A percentile compares a stretch with the other conserved stretches of the same genome.
Conservation (phyloP, 1,284 basidiomycete species). For the Psilocybe mexicana region DNA sequence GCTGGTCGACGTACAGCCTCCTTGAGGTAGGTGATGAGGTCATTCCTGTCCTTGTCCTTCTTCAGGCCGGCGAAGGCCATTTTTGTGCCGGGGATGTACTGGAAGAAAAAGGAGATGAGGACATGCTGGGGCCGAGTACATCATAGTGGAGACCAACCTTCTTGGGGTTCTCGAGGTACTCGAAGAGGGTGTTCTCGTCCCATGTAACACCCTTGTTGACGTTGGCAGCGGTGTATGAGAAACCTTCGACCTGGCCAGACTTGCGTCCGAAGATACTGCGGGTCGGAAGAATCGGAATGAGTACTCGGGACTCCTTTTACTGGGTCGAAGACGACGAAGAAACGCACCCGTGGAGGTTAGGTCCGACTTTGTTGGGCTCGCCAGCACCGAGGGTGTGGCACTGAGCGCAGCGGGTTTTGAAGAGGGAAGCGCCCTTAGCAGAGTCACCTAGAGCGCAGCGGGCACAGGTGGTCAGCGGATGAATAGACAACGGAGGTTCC, state of each 20-base stretch:
- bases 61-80: slow-evolving; percentile 98
- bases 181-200: slow-evolving; percentile 86
- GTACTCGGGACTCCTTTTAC: background rate
- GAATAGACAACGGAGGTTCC: background rate
- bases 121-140: background rate
- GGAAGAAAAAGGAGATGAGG: background rate
- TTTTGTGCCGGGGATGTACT: slow-evolving; percentile 96
- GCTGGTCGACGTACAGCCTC: slow-evolving; percentile 50
- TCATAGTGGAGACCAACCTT: slow-evolving; percentile 55
- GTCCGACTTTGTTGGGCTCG: slow-evolving; percentile 74
- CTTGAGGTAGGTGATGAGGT: slow-evolving; percentile 82
- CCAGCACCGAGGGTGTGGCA: slow-evolving; percentile 92
- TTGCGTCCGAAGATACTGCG: slow-evolving; percentile 81
- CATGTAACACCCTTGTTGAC: slow-evolving; percentile 93
- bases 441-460: slow-evolving; percentile 69
- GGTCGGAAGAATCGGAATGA: background rate
- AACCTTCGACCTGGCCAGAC: slow-evolving; percentile 86
- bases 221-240: slow-evolving; percentile 95
- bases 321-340: slow-evolving; percentile 1
- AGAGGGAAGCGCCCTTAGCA: slow-evolving; percentile 86
- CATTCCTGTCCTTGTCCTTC: slow-evolving; percentile 95
- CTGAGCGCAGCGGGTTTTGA: slow-evolving; percentile 97
- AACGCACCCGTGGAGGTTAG: slow-evolving; percentile 90
- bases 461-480: background rate
- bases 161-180: slow-evolving; percentile 96